Base-by-base conservation (phyloP, 345 rosid species). In the Noccaea bulbosa region DNA sequence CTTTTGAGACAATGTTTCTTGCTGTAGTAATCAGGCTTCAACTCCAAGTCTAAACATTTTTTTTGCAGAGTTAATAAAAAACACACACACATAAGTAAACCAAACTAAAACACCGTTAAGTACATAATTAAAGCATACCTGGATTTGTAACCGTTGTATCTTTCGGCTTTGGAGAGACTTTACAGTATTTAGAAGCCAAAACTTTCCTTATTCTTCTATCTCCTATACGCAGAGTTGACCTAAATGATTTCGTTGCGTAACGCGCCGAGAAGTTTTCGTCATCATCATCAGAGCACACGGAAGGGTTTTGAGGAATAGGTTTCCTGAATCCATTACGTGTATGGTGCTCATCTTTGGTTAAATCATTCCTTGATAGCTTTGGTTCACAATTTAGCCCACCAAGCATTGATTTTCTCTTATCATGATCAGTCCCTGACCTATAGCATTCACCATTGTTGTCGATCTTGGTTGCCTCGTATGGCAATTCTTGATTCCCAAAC, bases 121-220 rank as follows among this genome's bases (percentile, higher is more conserved):
- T 3, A 53, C 59, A 62, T 11, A 62, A 38, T 35, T 5, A 47
- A n/a, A 40, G 22, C 85, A 80, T 71, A 91, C 97, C 83, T 62
- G 82, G 40, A 53, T 76, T 84, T 48, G 81, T 73, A 77, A 67
- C 68, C 30, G 81, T 62, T 24, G 52, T 79, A 58, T 83, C 88
- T 87, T 82, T 93, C 50, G 70, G 67, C 65, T 83, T 85, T 32
- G 88, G 77, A 65, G 86, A 55, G 55, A 74, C 84, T 78, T 88
- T 91, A 86, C 93, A 81, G 75, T 77, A 79, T 78, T 79, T 88
- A 16, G 99, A 89, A 78, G 97, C 95, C 87, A 84, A 72, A 67
- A 89, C 76, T 83, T 91, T 94, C 79, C 87, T 86, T 72, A 88
- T 89, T 81, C 95, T 88, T 76, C 93, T 79, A 77, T 89, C 96